Percentiles rank a stretch among this genome's conserved stretches.
Evolutionary conservation across 495 filamentous ascomycete genomes (phyloP).

Genomic region (Rusavskia elegans): DNA sequence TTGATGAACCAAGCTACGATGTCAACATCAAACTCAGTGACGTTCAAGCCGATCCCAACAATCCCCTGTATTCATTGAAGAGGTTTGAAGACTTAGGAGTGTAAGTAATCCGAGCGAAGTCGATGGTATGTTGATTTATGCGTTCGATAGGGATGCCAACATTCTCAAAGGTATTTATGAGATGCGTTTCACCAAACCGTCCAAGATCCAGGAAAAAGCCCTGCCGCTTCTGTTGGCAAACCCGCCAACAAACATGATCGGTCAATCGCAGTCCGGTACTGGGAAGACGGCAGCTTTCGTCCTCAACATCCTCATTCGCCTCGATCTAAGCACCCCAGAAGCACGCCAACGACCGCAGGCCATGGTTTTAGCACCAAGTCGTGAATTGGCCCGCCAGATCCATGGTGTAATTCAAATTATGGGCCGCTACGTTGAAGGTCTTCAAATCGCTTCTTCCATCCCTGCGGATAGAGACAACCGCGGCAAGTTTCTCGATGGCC

Average conservation of each 20-base stretch:
- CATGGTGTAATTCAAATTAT: conserved; percentile 64
- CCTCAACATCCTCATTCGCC: conserved; percentile 71
- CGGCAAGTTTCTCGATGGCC: conserved; percentile 43
- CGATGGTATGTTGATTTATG: background rate
- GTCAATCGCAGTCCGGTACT: conserved; percentile 95
- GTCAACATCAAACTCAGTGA: conserved; percentile 86
- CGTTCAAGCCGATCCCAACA: conserved; percentile 70
- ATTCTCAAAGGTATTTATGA: conserved; percentile 49
- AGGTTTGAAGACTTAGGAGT: conserved; percentile 77
- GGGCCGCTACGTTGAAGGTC: conserved; percentile 60
- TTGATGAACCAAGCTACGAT: conserved; percentile 61
- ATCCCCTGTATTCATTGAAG: conserved; percentile 72
- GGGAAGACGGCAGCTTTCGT: conserved; percentile 97
- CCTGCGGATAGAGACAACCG: conserved; percentile 51
- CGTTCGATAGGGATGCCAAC: conserved; percentile 22
- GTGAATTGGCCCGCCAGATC: conserved; percentile 92
- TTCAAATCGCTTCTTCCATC: conserved; percentile 63
- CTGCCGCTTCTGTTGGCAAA: conserved; percentile 72
- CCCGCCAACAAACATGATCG: conserved; percentile 82
- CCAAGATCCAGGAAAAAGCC: conserved; percentile 90
- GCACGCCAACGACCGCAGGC: conserved; percentile 53
- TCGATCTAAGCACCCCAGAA: conserved; percentile 49
- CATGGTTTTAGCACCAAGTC: conserved; percentile 77
- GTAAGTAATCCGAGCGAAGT: conserved; percentile 29
- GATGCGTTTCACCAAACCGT: conserved; percentile 88